phyloP scores from a whole-genome alignment of 495 filamentous ascomycete genomes.

The Cetradonia linearis region DNA sequence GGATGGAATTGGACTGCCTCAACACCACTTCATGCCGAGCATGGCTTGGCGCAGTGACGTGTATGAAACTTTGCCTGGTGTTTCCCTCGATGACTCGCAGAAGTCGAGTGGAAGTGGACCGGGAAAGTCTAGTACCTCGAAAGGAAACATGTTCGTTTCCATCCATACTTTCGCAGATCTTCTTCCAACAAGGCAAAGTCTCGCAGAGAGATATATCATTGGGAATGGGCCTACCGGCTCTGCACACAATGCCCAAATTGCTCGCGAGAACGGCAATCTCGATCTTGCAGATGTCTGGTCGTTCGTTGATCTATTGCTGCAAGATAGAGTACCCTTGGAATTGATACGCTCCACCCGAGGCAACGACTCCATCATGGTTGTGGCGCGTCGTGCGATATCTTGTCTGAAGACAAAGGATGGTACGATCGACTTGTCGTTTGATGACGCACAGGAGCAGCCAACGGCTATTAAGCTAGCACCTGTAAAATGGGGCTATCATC shows the following conservation, averaged over 20 bases:
- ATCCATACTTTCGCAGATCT: constrained; percentile 58
- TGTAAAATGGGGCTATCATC: constrained; percentile 79
- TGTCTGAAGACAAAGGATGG: constrained; percentile 28
- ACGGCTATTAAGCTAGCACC: constrained; percentile 36
- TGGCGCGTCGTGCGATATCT: constrained; percentile 34
- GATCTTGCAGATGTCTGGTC: constrained; percentile 81
- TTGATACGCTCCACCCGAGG: constrained; percentile 41
- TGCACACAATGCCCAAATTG: constrained; percentile 68
- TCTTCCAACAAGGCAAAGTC: constrained; percentile 62
- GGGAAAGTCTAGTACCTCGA: constrained; percentile 29
- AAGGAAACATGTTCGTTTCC: constrained; percentile 48
- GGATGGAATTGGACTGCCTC: constrained; percentile 40
- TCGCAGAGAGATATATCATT: constrained; percentile 80
- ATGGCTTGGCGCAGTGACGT: constrained; percentile 44
- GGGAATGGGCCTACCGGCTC: constrained; percentile 71
- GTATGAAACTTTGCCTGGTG: constrained; percentile 37
- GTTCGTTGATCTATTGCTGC: constrained; percentile 64
- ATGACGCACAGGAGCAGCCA: constrained; percentile 18
- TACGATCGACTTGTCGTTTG: constrained; percentile 31
- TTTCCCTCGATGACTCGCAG: constrained; percentile 46
- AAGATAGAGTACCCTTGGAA: constrained; percentile 61
- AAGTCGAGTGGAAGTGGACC: constrained; percentile 36
- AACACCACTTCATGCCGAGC: constrained; percentile 39
- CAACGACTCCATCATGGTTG: constrained; percentile 48
- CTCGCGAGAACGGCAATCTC: constrained; percentile 57